Base-by-base conservation (phyloP, 2,329 filamentous ascomycete genomes). In the Aspergillus spinulosporus region DNA sequence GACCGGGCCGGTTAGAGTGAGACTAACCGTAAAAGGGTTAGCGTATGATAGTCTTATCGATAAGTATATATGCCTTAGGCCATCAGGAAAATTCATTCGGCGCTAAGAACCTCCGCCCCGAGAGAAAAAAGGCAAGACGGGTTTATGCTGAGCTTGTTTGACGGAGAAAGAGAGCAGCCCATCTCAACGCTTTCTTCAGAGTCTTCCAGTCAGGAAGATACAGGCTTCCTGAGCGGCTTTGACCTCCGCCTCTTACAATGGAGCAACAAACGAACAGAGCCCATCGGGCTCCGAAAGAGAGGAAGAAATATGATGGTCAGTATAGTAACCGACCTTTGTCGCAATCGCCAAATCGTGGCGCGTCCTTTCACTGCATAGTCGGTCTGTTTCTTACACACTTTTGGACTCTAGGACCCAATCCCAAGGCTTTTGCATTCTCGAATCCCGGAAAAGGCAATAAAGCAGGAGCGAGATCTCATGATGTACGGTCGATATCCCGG, bases 371-470 rank as follows among this genome's bases (percentile, higher is more conserved):
- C 28, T 26, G n/a, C n/a, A 46, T 46, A 21, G 21, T 21, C 21
- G 21, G 21, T 21, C 21, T 12, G 14, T 43, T 14, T 26, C 29
- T 49, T 8, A 58, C 21, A 28, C 48, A 43, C 5, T 4, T 15
- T 21, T 21, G 21, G 62, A 39, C 6, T 32, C 43, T 68, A 86
- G 90, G 89, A 54, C 81, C 80, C 61, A 96, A 96, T 71, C 90
- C 91, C 2, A 97, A 96, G 77, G 92, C 92, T 11, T 97, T 96
- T 74, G 88, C 90, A 53, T 90, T 89, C 72, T 82, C 90, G 42
- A 88, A 88, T 59, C 91, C 92, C 1, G 92, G 92, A 61, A 89
- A 88, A 69, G 82, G 93, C 65, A 85, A 88, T 58, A 88, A 87
- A 72, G 85, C 89, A 63, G 80, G 80, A 39, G 78, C 79, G 44